Evolutionary conservation across 208 protist genomes (phyloP), one percentile per base, ranked within the genome.

Genomic region (Leishmania arabica): DNA sequence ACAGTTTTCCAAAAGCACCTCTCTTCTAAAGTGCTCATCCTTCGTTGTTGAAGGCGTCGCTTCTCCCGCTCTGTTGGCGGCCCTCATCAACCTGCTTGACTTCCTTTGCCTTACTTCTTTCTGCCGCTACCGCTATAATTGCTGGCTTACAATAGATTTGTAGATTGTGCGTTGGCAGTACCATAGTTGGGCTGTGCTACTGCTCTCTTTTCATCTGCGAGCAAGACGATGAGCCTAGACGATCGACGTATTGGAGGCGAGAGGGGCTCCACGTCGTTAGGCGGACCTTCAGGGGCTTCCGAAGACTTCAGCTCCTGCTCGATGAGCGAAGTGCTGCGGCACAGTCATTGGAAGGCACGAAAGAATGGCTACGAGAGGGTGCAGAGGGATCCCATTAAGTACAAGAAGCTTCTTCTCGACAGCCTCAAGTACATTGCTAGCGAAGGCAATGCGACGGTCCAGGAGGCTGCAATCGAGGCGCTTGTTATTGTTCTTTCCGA

Each of bases 271-370:
- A 85, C 78, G 77, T 40, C 75, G 58, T 89, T 90, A 73, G 62
- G 17, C 24, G 72, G 49, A 68, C 51, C 86, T 17, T 24, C 72
- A 1, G 49, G 42, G 47, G 8, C 64, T 11, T 64, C 88, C 17
- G 90, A 96, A 21, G 86, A 94, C 79, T 96, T 96, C 66, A 87
- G 78, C 34, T 79, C 73, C 11, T 82, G 90, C 3, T 65, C 86
- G 11, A 58, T 96, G 11, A 83, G 90, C 24, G 73, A 91, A 53
- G 77, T 95, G 31, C 78, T 98, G 3, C 34, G 42, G 1, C 88
- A 95, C 80, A 84, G 71, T 66, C 94, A 93, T 82, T 98, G 95
- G 93, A 96, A 95, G 74, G 95, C 91, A 0, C 84, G 95, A 0
- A 93, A 92, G 53, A 80, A 87, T 40, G 95, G 89, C 0, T 96